Evolutionary conservation across 495 filamentous ascomycete genomes (phyloP).

Genomic region (Recurvomyces mirabilis): DNA sequence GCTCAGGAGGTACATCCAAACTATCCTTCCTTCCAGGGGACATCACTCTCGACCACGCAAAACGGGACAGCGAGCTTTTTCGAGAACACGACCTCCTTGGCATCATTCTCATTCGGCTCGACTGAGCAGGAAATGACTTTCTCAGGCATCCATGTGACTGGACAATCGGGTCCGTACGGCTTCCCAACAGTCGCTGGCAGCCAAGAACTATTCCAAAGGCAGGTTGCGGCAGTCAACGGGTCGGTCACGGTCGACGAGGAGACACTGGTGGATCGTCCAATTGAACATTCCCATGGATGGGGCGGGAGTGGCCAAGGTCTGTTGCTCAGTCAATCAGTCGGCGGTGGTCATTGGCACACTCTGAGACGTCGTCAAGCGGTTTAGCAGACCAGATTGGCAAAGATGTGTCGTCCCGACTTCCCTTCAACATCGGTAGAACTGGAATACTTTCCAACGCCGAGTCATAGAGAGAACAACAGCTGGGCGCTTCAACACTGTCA

Average conservation of each 20-base stretch:
- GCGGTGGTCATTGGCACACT: slow-evolving; percentile 3
- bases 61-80: slow-evolving; percentile 46
- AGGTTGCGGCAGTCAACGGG: slow-evolving; percentile 43
- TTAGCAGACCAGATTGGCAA: no score
- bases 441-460: no score
- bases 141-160: slow-evolving; percentile 14
- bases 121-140: slow-evolving; percentile 47
- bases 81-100: slow-evolving; percentile 35
- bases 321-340: slow-evolving; percentile 1
- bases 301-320: not conserved
- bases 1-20: not conserved
- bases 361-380: not conserved
- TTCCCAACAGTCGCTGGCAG: slow-evolving; percentile 5
- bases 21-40: slow-evolving; percentile 29
- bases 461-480: no score
- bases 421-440: no score
- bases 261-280: slow-evolving; percentile 23
- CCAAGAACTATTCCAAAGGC: slow-evolving; percentile 35
- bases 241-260: slow-evolving; percentile 35
- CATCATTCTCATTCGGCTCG: slow-evolving; percentile 40
- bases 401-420: no score
- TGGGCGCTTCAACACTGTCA: no score
- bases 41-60: slow-evolving; percentile 39
- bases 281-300: slow-evolving; percentile 1
- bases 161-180: slow-evolving; percentile 22